Conservation (phyloP, 2,329 filamentous ascomycete species). For the Colletotrichum eremochloae region DNA sequence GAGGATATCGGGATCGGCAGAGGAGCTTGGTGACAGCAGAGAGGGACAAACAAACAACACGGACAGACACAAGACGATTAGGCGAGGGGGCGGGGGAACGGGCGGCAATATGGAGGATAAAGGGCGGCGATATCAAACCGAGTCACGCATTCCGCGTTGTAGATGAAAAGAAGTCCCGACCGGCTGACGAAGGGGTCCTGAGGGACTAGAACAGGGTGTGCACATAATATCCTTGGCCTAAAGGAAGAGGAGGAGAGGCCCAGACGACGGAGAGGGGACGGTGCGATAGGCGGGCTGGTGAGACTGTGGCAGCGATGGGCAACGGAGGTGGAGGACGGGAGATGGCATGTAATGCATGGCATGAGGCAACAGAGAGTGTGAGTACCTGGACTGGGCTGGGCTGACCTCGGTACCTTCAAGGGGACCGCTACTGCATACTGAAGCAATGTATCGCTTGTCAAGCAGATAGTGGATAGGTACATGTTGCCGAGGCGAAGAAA, state of each 20-base stretch:
- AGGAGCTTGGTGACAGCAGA: background rate
- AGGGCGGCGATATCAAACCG: conserved; percentile 25
- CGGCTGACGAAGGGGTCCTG: conserved; percentile 23
- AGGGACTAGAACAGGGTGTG: conserved; percentile 24
- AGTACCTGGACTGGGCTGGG: background rate
- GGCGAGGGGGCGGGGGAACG: conserved; percentile 10
- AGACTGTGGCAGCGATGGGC: background rate
- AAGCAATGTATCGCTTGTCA: background rate
- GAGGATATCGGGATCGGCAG: background rate
- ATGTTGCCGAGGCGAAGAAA: conserved; percentile 4
- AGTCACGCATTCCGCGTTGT: conserved; percentile 38
- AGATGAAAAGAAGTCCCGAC: conserved; percentile 28
- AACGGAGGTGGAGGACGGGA: conserved; percentile 14
- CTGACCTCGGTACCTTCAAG: background rate
- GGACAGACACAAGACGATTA: conserved; percentile 4
- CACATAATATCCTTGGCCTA: conserved; percentile 13
- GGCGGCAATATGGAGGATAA: conserved; percentile 29
- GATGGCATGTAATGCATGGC: conserved; percentile 13
- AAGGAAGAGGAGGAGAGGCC: background rate
- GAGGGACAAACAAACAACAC: conserved; percentile 22
- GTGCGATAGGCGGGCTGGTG: background rate
- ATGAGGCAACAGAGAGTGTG: background rate
- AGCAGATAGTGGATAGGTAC: background rate
- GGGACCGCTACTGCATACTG: background rate
- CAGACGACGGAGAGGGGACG: background rate